Base-by-base conservation (phyloP, 139 green algal species). In the Auxenochlorella protothecoides region DNA sequence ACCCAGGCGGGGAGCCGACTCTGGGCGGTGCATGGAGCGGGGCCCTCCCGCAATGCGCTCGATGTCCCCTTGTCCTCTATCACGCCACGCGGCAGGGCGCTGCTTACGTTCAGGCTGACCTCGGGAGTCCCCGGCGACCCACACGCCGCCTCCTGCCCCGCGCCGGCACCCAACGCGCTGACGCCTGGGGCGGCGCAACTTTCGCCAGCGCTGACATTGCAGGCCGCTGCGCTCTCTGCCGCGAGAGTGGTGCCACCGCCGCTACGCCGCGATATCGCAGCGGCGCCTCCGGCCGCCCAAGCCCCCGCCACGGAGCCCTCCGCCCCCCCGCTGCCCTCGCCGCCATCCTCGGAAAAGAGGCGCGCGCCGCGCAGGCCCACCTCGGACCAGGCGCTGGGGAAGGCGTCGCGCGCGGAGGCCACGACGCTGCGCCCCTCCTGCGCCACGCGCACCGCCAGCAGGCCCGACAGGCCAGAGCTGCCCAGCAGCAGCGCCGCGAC, bases 401-500 rank as follows among this genome's bases (percentile, higher is more conserved):
- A 78, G 6, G 61, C 68, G 54, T 81, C 72, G 5, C 72, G 63
- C 51, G 66, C 72, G 15, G 72, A 68, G 66, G 79, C 62, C 55
- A 81, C 44, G 0, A 64, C 64, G 54, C n/a, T 55, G 6, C 77
- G 51, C 52, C 68, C 77, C 70, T 81, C 77, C 66, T 76, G 71
- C 56, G 67, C 70, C 52, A 88, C 81, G n/a, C 79, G 72, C 8
- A 87, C 73, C 10, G 70, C 66, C 14, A 89, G 71, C 54, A 89
- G 81, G n/a, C 74, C 77, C 12, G 72, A 70, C 55, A 85, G 66
- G 14, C 68, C 72, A 6, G 75, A 66, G 12, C 72, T 80, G 15
- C 84, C 84, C 53, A 89, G 14, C 55, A 89, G 71, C 15, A 89
- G 80, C 15, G 55, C 71, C 9, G 78, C 53, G 5, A 84, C 76